Base-by-base conservation (phyloP, 805 yeast species). In the Yamadazyma tumulicola region DNA sequence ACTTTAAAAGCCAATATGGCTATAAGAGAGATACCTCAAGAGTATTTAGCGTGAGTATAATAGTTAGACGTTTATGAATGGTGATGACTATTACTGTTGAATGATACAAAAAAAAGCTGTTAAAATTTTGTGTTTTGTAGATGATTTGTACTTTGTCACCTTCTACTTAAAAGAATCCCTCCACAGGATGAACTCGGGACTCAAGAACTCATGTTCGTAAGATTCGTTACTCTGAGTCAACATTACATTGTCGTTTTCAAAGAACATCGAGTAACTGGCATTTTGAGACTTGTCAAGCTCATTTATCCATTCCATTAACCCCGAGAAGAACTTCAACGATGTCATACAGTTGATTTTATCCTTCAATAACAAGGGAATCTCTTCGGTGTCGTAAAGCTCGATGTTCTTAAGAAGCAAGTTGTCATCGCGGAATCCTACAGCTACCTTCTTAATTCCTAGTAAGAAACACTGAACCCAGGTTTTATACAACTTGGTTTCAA, bases 401-500 rank as follows among this genome's bases (percentile, higher is more conserved):
- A 85, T 77, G 3, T 81, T 60, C 42, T 72, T 65, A 36, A 91
- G 61, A n/a, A 72, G 56, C 27, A 82, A 68, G 21, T 76, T 60
- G 12, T 83, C 83, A 54, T 87, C 94, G 46, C 96, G 72, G 58
- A 84, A 93, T 0, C 97, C 99, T 52, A 85, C 85, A 4, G 85
- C 72, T 4, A 91, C 71, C 39, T 75, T 74, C n/a, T 83, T 79
- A 14, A 93, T 74, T 4, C 98, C 98, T 29, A 86, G 68, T 15
- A 93, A 64, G 56, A 88, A 93, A 43, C 95, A 83, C 62, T 88
- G 97, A 2, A 95, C 86, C 99, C 99, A 93, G 0, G 94, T 73
- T 41, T 68, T 74, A 54, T 82, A 76, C 29, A 93, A 62, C 58
- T 87, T 88, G 35, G 69, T 72, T 52, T 91, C 96, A 52, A 91